Percentiles rank a stretch among this genome's conserved stretches.
These are phyloP conservation scores for Phycomyces blakesleeanus DNA, from an alignment of 192 early-diverging fungal genomes.

Conservation along the genomic window DNA sequence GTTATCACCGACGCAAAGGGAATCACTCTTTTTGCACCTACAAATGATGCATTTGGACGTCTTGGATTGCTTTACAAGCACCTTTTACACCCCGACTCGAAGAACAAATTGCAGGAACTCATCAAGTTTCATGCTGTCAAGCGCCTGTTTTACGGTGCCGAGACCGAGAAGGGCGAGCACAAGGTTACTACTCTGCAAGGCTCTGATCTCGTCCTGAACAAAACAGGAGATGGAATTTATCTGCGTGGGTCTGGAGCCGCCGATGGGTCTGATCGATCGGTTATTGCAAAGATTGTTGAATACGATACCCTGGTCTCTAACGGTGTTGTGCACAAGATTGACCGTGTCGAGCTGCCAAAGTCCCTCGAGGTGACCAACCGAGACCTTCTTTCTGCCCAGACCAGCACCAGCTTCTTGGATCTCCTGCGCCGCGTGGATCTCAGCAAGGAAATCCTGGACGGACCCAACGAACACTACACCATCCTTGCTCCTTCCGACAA, in stretches of 20 bases:
- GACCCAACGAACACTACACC: conserved; percentile 30
- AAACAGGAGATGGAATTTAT: conserved; percentile 23
- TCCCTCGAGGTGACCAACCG: conserved; percentile 37
- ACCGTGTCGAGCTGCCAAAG: conserved; percentile 43
- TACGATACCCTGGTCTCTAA: conserved; percentile 38
- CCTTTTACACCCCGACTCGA: conserved; percentile 18
- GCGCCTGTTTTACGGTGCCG: conserved; percentile 35
- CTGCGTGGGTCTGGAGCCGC: conserved; percentile 19
- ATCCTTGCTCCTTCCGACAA: conserved; percentile 50
- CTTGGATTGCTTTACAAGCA: conserved; percentile 60
- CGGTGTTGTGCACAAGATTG: conserved; percentile 47
- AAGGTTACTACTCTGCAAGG: conserved; percentile 37
- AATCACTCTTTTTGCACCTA: conserved; percentile 66
- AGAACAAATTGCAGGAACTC: conserved; percentile 42
- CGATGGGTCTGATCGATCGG: conserved; percentile 18
- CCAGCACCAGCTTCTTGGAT: conserved; percentile 33
- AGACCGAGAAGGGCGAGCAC: conserved; percentile 33
- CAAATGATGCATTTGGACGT: conserved; percentile 50
- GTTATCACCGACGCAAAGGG: conserved; percentile 45
- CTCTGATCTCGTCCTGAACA: conserved; percentile 39
- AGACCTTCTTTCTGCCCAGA: conserved; percentile 41
- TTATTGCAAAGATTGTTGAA: conserved; percentile 23
- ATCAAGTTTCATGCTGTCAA: conserved; percentile 51
- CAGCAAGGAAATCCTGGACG: conserved; percentile 31
- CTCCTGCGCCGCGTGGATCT: conserved; percentile 42